These are phyloP conservation scores for Stephania japonica DNA, from an alignment of 164 flowering plant genomes.

Conservation along the genomic window DNA sequence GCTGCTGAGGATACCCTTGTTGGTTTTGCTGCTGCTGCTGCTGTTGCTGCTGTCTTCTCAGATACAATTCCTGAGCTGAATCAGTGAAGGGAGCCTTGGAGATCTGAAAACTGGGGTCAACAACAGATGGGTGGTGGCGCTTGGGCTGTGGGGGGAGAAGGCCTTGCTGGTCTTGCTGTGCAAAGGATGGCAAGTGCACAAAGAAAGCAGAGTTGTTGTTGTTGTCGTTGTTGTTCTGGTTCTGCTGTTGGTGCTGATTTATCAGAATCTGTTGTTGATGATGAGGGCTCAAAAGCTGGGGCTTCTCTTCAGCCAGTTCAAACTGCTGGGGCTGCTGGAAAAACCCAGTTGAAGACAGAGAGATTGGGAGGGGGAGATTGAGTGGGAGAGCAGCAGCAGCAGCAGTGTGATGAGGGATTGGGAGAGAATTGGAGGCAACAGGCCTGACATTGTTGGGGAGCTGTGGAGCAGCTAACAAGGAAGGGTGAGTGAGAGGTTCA, in stretches of 20 bases:
- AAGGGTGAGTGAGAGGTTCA: background rate
- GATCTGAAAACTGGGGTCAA: constrained; percentile 26
- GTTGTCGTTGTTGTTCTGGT: constrained; percentile 20
- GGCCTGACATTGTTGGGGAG: constrained; percentile 14
- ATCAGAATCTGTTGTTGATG: constrained; percentile 39
- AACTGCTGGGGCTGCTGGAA: constrained; percentile 29
- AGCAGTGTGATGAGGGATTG: too few relatives aligned
- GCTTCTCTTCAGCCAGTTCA: constrained; percentile 38
- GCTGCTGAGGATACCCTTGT: too few relatives aligned
- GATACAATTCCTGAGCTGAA: constrained; percentile 32
- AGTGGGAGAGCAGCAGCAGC: constrained; percentile 12
- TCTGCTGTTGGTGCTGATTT: constrained; percentile 36
- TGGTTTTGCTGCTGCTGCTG: constrained; percentile 31
- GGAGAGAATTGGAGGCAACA: constrained; percentile 8
- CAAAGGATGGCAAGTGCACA: constrained; percentile 24
- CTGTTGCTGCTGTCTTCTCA: constrained; percentile 33
- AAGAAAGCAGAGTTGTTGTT: constrained; percentile 39
- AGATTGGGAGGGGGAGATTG: constrained; percentile 22
- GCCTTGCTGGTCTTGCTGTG: constrained; percentile 29
- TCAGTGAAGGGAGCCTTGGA: constrained; percentile 31
- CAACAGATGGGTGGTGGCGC: constrained; percentile 33
- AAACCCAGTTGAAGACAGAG: constrained; percentile 22
- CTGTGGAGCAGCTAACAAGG: background rate
- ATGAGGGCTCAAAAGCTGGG: constrained; percentile 48
- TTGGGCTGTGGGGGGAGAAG: constrained; percentile 56